These are phyloP conservation scores for Dalbergia cultrata DNA, from an alignment of 306 rosid genomes.

Conservation along the genomic window DNA sequence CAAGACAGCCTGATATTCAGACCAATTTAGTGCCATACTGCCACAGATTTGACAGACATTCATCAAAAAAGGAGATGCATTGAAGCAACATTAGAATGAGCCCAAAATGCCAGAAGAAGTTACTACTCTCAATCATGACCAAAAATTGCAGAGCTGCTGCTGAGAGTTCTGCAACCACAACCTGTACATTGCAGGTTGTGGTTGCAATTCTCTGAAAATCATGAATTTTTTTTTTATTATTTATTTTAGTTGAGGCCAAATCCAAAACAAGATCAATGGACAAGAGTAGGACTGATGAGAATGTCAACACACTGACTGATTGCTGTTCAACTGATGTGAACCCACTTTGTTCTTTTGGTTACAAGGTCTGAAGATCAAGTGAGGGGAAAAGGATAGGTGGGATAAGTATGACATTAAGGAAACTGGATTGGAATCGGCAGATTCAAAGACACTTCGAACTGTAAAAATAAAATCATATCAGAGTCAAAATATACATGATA, in stretches of 20 bases:
- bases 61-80: conserved; percentile 32
- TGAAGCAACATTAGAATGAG: conserved; percentile 1
- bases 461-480: too few relatives aligned
- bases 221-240: too few relatives aligned
- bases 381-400: too few relatives aligned
- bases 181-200: background rate
- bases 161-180: conserved; percentile 8
- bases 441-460: too few relatives aligned
- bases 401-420: too few relatives aligned
- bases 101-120: background rate
- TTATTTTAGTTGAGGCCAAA: background rate
- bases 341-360: too few relatives aligned
- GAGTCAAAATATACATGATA: too few relatives aligned
- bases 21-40: background rate
- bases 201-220: too few relatives aligned
- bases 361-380: too few relatives aligned
- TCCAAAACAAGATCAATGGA: background rate
- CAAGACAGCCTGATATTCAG: conserved; percentile 22
- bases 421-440: too few relatives aligned
- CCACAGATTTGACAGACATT: conserved; percentile 24
- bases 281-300: background rate
- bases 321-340: too few relatives aligned
- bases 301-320: background rate
- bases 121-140: background rate
- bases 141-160: background rate